Base-by-base conservation (phyloP, 2,329 filamentous ascomycete species). In the Nemania abortiva region DNA sequence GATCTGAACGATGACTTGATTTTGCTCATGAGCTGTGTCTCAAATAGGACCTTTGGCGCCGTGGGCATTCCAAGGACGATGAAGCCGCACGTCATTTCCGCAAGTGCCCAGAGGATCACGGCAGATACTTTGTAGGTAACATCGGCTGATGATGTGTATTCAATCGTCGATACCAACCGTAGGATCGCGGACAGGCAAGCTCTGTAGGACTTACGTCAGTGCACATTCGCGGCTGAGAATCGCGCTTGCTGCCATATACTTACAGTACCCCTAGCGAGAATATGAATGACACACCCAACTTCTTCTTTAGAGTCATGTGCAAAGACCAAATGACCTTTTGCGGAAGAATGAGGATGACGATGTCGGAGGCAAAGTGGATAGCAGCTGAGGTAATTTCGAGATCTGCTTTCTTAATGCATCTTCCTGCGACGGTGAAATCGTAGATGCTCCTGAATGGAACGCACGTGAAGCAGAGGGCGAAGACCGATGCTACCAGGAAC, bases 31-130 rank as follows among this genome's bases (percentile, higher is more conserved):
- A 74, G 29, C 6, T 72, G 71, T 13, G 70, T 72, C 20, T 77
- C 75, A 49, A 72, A 65, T 22, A 82, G 66, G 27, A 83, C 63
- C 69, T 81, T 83, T 2, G 82, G 80, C 0, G 82, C 69, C 47
- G 78, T 81, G 5, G 82, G 81, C 42, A 82, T 70, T 58, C 80
- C 77, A 47, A 81, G 66, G 57, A 84, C 80, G 70, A 84, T 80
- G 74, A 85, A 84, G 7, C 80, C 83, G 59, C 81, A 83, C 1
- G 82, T 82, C 79, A 83, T 84, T 68, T 84, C 83, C 4, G 79
- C 83, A 31, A 74, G 76, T 3, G 80, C 82, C 83, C 83, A 85
- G 73, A 84, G 83, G 15, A 81, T 65, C 0, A 84, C 72, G 1
- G 81, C 78, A 0, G 79, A 81, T 47, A 84, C 77, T 11, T 72